Percentiles rank a stretch among this genome's conserved stretches.
Evolutionary conservation across 306 rosid genomes (phyloP).

Genomic region (Coriaria nepalensis): DNA sequence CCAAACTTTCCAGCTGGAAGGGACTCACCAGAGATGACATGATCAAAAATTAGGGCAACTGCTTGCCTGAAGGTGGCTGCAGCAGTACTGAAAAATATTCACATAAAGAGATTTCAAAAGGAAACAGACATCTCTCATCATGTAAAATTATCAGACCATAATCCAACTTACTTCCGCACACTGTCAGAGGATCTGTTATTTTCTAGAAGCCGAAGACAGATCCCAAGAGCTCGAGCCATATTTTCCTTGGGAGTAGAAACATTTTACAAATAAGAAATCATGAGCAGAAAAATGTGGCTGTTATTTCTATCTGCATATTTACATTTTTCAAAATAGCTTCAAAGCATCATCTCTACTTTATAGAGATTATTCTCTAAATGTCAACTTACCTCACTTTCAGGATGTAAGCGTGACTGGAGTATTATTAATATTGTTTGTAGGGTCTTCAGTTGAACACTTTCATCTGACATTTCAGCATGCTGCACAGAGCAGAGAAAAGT

Average conservation of each 20-base stretch:
- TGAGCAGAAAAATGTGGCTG: too few relatives aligned
- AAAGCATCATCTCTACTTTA: too few relatives aligned
- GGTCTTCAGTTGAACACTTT: conserved; percentile 87
- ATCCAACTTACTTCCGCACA: conserved; percentile 61
- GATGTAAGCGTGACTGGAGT: conserved; percentile 87
- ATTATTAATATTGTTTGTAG: conserved; percentile 86
- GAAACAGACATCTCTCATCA: conserved; percentile 8
- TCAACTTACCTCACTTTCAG: conserved; percentile 69
- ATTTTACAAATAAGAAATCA: too few relatives aligned
- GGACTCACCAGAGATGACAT: conserved; percentile 64
- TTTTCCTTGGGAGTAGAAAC: too few relatives aligned
- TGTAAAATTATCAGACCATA: conserved; percentile 3
- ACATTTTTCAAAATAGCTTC: too few relatives aligned
- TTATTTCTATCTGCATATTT: neutral
- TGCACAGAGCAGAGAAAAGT: conserved; percentile 24
- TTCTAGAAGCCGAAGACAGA: conserved; percentile 90
- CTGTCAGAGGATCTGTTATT: conserved; percentile 80
- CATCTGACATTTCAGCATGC: conserved; percentile 95
- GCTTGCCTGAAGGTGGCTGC: conserved; percentile 99
- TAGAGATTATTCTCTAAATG: neutral
- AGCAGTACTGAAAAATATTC: conserved; percentile 67
- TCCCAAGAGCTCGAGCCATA: conserved; percentile 86
- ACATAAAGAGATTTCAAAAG: conserved; percentile 21
- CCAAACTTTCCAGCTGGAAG: conserved; percentile 79
- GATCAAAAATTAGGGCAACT: conserved; percentile 81